These are phyloP conservation scores for Globisporangium nunn DNA, from an alignment of 352 stramenopile genomes.

Conservation along the genomic window DNA sequence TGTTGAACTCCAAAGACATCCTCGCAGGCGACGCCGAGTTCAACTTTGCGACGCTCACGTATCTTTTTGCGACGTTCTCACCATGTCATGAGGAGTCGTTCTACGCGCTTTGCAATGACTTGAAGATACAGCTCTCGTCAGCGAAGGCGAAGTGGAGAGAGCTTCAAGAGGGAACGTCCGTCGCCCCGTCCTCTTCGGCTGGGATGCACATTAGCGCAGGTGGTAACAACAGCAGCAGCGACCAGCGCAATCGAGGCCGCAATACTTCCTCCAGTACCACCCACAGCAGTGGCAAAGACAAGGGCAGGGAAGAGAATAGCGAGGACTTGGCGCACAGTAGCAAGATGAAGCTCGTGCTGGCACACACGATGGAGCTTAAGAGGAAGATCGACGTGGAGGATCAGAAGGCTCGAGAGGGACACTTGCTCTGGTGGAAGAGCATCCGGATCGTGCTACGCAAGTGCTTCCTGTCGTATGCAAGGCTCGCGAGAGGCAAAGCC, in stretches of 20 bases:
- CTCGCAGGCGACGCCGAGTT: constrained; percentile 61
- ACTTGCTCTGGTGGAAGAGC: constrained; percentile 65
- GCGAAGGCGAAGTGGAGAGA: constrained; percentile 59
- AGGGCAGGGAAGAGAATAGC: background rate
- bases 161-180: constrained; percentile 23
- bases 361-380: constrained; percentile 72
- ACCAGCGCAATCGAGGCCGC: background rate
- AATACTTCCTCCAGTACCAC: background rate
- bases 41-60: constrained; percentile 68
- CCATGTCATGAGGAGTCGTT: constrained; percentile 47
- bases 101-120: constrained; percentile 35
- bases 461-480: constrained; percentile 67
- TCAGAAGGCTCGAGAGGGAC: constrained; percentile 47
- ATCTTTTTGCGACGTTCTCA: constrained; percentile 61
- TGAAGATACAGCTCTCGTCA: constrained; percentile 46
- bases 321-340: constrained; percentile 31
- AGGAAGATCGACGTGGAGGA: constrained; percentile 51
- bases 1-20: constrained; percentile 64
- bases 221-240: constrained; percentile 4
- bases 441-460: constrained; percentile 68
- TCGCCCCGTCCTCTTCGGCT: background rate
- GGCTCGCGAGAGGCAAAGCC: constrained; percentile 51
- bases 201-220: background rate
- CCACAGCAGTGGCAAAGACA: background rate
- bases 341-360: constrained; percentile 64